Percentiles rank a stretch among this genome's conserved stretches.
Evolutionary conservation across 176 grass and related monocot species (phyloP).

Genomic region (Ensete glaucum): DNA sequence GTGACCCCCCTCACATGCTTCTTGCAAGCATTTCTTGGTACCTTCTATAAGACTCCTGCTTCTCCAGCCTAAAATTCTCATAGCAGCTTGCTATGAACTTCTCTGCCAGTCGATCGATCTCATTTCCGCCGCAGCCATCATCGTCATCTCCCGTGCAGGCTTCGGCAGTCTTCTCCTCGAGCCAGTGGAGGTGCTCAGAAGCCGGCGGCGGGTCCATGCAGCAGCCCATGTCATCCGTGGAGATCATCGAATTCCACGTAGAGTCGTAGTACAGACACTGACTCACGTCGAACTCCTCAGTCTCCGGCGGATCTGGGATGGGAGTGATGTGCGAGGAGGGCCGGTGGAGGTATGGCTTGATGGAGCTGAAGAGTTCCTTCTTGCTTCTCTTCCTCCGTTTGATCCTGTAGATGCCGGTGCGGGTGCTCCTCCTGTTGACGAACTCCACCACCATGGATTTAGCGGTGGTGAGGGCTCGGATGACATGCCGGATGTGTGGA

Average conservation of each 20-base stretch:
- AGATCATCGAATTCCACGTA: neutral
- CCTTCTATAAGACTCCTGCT: conserved; percentile 90
- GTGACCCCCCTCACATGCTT: neutral
- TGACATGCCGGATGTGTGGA: neutral
- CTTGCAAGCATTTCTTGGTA: conserved; percentile 27
- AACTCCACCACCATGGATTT: conserved; percentile 7
- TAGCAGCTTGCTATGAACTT: conserved; percentile 81
- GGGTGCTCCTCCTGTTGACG: neutral
- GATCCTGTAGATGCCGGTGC: neutral
- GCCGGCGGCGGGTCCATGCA: neutral
- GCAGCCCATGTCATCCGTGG: neutral
- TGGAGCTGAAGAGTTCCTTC: conserved; percentile 11
- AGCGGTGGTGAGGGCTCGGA: neutral
- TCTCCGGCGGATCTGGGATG: neutral
- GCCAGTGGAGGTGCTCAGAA: conserved; percentile 21
- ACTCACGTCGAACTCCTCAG: conserved; percentile 15
- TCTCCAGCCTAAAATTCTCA: conserved; percentile 73
- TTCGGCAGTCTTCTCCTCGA: conserved; percentile 19
- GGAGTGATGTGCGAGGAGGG: conserved; percentile 16
- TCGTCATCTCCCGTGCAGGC: conserved; percentile 1
- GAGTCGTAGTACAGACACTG: conserved; percentile 4
- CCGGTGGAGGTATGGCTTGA: conserved; percentile 21
- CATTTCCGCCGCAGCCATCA: conserved; percentile 10
- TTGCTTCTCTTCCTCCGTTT: conserved; percentile 4
- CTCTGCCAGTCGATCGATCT: conserved; percentile 81